These are phyloP conservation scores for Kwoniella mangroviensis DNA, from an alignment of 768 basidiomycete species.

Conservation along the genomic window DNA sequence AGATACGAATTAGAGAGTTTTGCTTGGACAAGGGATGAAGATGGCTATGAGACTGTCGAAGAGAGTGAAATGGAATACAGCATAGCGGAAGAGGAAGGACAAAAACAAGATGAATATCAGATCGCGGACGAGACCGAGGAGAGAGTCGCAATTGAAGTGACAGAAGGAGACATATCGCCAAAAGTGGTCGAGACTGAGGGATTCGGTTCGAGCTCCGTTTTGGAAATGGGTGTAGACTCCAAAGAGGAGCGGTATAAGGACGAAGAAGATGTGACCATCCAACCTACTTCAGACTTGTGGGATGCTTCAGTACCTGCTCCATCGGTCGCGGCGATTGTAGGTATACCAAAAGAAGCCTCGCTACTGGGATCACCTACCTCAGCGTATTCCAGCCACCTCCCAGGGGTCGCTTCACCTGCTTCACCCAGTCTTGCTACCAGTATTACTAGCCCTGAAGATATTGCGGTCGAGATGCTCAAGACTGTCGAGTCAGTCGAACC, in stretches of 20 bases:
- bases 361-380: not conserved
- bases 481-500: not conserved
- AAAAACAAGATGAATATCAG: constrained; percentile 1
- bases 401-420: not conserved
- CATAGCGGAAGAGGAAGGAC: not conserved
- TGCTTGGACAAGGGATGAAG: constrained; percentile 39
- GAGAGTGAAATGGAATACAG: constrained; percentile 21
- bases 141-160: not conserved
- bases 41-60: constrained; percentile 2
- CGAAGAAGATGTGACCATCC: not conserved
- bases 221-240: not conserved
- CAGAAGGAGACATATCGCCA: not conserved
- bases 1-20: constrained; percentile 34
- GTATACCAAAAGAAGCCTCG: not conserved
- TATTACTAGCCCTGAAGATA: not conserved
- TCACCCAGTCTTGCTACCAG: not conserved
- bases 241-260: not conserved
- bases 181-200: not conserved
- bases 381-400: not conserved
- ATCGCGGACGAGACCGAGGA: not conserved
- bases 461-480: not conserved
- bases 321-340: not conserved
- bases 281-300: not conserved
- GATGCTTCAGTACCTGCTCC: not conserved
- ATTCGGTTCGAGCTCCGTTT: not conserved